These are phyloP conservation scores for Epicoccum nigrum DNA, from an alignment of 2,329 filamentous ascomycete species.

Conservation along the genomic window DNA sequence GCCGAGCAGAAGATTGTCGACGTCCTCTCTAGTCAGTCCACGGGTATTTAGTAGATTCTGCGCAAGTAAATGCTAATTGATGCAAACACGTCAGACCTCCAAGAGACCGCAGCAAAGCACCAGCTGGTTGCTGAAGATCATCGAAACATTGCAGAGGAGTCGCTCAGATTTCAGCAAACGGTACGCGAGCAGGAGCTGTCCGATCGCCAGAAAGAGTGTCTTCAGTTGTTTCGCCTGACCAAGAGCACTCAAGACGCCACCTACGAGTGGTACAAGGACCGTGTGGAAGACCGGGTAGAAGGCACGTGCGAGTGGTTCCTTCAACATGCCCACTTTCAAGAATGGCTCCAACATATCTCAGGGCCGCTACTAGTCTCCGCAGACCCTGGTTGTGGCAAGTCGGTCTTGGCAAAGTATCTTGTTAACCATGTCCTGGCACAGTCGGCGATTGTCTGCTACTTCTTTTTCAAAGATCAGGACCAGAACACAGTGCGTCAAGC, in stretches of 20 bases:
- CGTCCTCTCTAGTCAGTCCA: slow-evolving; percentile 15
- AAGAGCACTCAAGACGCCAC: slow-evolving; percentile 20
- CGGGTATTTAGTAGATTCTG: slow-evolving; percentile 5
- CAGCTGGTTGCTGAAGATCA: no score
- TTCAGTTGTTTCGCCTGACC: slow-evolving; percentile 28
- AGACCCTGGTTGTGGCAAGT: slow-evolving; percentile 34
- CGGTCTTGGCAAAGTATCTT: no score
- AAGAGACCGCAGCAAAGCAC: no score
- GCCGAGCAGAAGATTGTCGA: slow-evolving; percentile 8
- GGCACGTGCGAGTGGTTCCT: no score
- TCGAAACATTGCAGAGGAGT: no score
- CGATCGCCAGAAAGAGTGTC: slow-evolving; percentile 8
- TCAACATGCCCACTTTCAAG: slow-evolving; percentile 20
- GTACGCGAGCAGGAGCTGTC: no score
- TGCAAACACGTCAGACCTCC: no score
- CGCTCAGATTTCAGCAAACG: no score
- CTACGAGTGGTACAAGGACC: no score
- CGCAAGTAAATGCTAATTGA: no score
- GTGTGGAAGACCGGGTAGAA: no score
- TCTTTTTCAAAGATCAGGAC: slow-evolving; percentile 30
- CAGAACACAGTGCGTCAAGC: slow-evolving; percentile 25
- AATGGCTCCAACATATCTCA: slow-evolving; percentile 22
- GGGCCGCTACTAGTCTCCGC: slow-evolving; percentile 28
- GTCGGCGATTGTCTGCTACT: slow-evolving; percentile 30
- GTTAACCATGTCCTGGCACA: slow-evolving; percentile 30